Conservation (phyloP, 192 early-diverging fungal species). For the Piromyces finnis region DNA sequence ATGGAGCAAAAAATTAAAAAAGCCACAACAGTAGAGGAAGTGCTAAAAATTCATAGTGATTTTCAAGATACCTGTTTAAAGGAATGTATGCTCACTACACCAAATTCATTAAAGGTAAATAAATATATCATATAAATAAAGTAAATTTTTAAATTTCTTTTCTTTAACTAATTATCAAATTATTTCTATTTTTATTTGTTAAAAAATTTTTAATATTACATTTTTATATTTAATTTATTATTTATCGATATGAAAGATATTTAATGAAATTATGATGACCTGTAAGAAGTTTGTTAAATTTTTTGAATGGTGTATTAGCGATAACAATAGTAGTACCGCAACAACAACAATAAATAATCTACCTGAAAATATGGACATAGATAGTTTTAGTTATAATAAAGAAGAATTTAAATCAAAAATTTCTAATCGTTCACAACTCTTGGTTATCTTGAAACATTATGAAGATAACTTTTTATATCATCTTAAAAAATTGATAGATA, state of each 20-base stretch:
- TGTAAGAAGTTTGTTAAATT: background rate
- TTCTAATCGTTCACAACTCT: background rate
- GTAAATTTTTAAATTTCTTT: too few species aligned
- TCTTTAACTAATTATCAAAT: too few species aligned
- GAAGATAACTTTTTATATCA: background rate
- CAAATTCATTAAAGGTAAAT: slow-evolving; percentile 60
- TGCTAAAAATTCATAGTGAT: slow-evolving; percentile 58
- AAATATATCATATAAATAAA: too few species aligned
- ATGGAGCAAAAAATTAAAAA: slow-evolving; percentile 44
- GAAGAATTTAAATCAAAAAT: background rate
- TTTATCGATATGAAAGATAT: background rate
- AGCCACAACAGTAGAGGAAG: slow-evolving; percentile 69
- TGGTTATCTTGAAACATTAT: background rate
- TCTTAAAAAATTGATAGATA: background rate
- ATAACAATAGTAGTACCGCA: background rate
- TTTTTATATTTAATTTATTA: too few species aligned
- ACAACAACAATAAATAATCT: background rate
- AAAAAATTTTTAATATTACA: too few species aligned
- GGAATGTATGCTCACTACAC: slow-evolving; percentile 74
- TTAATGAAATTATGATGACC: background rate
- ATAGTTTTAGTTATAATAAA: background rate
- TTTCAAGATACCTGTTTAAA: slow-evolving; percentile 77
- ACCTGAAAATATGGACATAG: background rate
- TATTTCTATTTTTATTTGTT: background rate
- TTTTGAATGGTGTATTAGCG: background rate